phyloP scores from a whole-genome alignment of 495 filamentous ascomycete species.

The Neurospora sp. region DNA sequence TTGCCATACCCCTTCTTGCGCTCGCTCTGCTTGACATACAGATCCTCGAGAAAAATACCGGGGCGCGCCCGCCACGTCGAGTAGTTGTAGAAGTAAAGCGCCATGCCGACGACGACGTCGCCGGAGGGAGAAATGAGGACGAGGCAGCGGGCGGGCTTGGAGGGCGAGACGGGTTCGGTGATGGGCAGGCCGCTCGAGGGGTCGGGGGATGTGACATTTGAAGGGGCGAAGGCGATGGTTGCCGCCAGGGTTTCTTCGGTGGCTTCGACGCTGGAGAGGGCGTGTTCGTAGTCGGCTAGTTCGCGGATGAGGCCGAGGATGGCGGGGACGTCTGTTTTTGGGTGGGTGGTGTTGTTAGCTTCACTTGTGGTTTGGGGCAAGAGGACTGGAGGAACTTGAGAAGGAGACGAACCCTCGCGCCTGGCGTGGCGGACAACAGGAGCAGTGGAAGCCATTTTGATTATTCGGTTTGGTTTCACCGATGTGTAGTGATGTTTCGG shows the following conservation, averaged over 20 bases:
- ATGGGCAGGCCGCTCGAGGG: conserved; percentile 22
- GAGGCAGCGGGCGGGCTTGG: conserved; percentile 37
- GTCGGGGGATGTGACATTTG: too few relatives aligned
- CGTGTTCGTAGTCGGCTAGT: conserved; percentile 78
- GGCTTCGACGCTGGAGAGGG: conserved; percentile 66
- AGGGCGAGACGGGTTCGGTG: conserved; percentile 31
- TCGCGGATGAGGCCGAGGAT: conserved; percentile 82
- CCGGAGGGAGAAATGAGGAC: conserved; percentile 28
- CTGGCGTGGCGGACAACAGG: conserved; percentile 22
- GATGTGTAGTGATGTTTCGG: not conserved
- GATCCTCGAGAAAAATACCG: conserved; percentile 90
- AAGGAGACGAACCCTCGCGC: conserved; percentile 16
- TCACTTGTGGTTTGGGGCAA: not conserved
- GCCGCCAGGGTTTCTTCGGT: conserved; percentile 60
- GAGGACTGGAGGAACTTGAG: not conserved
- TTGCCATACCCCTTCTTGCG: conserved; percentile 73
- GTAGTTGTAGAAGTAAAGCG: conserved; percentile 51
- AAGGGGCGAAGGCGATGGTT: conserved; percentile 69
- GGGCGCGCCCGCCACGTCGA: conserved; percentile 77
- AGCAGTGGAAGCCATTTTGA: conserved; percentile 9
- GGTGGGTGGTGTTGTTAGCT: too few relatives aligned
- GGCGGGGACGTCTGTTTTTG: conserved; percentile 55
- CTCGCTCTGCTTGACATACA: conserved; percentile 66
- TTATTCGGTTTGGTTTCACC: not conserved
- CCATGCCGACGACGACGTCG: conserved; percentile 38